Conservation (phyloP, 345 rosid species). For the Acer campestre region DNA sequence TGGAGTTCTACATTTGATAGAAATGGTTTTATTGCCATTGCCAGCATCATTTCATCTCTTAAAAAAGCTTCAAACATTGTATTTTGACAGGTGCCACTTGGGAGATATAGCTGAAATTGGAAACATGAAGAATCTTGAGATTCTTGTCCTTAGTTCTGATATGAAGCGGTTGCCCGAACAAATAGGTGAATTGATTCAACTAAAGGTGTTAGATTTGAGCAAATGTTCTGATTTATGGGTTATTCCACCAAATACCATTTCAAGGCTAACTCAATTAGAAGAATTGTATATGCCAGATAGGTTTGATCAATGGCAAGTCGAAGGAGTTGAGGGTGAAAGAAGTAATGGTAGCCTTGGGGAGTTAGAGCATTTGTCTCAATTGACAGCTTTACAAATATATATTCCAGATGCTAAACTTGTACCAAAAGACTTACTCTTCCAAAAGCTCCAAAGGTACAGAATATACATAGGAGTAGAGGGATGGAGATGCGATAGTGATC, state of each 20-base stretch:
- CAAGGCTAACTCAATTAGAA: conserved; percentile 22
- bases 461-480: not conserved
- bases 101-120: conserved; percentile 5
- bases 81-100: not conserved
- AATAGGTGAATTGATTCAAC: conserved; percentile 7
- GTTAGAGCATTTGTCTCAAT: conserved; percentile 18
- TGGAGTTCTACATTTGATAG: not conserved
- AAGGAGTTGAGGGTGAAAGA: not conserved
- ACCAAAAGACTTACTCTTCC: not conserved
- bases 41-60: conserved; percentile 9
- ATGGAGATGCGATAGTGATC: not conserved
- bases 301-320: conserved; percentile 14
- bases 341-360: not conserved
- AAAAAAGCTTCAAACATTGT: conserved; percentile 19
- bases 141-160: conserved; percentile 5
- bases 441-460: not conserved
- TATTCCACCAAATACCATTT: conserved; percentile 9
- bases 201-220: conserved; percentile 20
- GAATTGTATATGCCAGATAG: conserved; percentile 26
- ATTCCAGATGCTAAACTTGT: not conserved
- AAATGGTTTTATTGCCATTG: not conserved
- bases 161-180: conserved; percentile 16
- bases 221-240: not conserved
- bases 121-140: conserved; percentile 14
- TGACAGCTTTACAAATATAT: not conserved